phyloP scores from a whole-genome alignment of 2,329 filamentous ascomycete species.

The Epichloe baconii region DNA sequence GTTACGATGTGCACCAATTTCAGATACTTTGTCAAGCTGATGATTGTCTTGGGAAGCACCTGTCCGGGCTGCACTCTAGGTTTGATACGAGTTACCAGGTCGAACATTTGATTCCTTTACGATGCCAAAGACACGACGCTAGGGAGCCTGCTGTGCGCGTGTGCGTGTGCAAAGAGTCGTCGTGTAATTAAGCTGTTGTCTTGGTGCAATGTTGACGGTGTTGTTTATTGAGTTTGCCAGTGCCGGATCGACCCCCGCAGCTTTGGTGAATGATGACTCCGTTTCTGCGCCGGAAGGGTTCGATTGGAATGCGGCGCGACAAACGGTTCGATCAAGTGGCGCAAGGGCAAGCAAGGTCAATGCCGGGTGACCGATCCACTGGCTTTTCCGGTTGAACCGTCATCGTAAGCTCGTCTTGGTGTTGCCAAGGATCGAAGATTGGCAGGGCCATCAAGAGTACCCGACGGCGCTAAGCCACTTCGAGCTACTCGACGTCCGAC shows the following conservation, averaged over 20 bases:
- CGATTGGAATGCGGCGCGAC: not conserved
- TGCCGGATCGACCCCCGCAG: not conserved
- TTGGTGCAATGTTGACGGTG: not conserved
- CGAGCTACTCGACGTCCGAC: not conserved
- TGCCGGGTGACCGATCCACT: not conserved
- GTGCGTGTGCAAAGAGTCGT: too few relatives aligned
- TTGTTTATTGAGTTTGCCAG: not conserved
- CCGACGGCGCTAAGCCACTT: constrained; percentile 8
- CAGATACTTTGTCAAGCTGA: too few relatives aligned
- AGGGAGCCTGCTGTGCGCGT: too few relatives aligned
- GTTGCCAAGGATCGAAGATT: constrained; percentile 9
- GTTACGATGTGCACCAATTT: too few relatives aligned
- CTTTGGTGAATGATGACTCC: not conserved
- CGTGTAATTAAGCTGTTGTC: not conserved
- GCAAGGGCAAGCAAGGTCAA: not conserved
- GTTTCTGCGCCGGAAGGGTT: not conserved
- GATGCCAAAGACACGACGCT: too few relatives aligned
- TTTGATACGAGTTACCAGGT: too few relatives aligned
- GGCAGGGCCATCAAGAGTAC: constrained; percentile 10
- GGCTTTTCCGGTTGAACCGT: not conserved
- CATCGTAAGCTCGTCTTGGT: constrained; percentile 1
- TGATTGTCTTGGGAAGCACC: too few relatives aligned
- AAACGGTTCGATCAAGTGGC: not conserved
- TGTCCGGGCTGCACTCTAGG: too few relatives aligned
- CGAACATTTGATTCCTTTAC: too few relatives aligned